Conservation (phyloP, 108 stramenopile genomes). For the Aureococcus anophagefferens region DNA sequence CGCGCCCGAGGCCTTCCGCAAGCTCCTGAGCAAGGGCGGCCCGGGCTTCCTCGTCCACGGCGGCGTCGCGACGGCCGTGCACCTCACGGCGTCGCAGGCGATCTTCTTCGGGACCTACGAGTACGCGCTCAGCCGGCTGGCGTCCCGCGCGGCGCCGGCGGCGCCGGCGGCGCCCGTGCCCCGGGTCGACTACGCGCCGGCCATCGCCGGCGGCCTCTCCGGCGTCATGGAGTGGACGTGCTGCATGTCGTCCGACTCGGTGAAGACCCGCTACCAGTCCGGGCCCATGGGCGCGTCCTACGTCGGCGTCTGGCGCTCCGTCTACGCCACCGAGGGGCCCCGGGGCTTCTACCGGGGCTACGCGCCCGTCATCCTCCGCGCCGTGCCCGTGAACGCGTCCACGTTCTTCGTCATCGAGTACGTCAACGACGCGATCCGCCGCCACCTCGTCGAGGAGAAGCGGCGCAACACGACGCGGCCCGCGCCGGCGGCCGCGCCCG, state of each 20-base stretch:
- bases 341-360: constrained; percentile 17
- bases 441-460: too few species aligned
- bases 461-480: too few species aligned
- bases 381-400: constrained; percentile 20
- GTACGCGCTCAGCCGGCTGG: not conserved
- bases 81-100: not conserved
- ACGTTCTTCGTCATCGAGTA: constrained; percentile 12
- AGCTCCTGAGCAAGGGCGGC: not conserved
- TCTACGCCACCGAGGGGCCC: constrained; percentile 6
- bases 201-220: constrained; percentile 8
- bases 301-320: not conserved
- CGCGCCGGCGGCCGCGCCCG: too few species aligned
- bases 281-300: not conserved
- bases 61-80: not conserved
- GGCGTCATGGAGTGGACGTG: constrained; percentile 10
- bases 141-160: too few species aligned
- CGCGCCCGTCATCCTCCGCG: constrained; percentile 14
- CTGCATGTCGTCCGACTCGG: constrained; percentile 7
- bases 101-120: not conserved
- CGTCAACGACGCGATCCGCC: not conserved
- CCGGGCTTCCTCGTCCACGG: not conserved
- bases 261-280: constrained; percentile 16
- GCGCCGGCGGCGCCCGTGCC: too few species aligned
- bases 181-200: not conserved
- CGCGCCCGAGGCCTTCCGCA: not conserved